phyloP scores from a whole-genome alignment of 768 basidiomycete genomes.

The Psilocybe azurescens region DNA sequence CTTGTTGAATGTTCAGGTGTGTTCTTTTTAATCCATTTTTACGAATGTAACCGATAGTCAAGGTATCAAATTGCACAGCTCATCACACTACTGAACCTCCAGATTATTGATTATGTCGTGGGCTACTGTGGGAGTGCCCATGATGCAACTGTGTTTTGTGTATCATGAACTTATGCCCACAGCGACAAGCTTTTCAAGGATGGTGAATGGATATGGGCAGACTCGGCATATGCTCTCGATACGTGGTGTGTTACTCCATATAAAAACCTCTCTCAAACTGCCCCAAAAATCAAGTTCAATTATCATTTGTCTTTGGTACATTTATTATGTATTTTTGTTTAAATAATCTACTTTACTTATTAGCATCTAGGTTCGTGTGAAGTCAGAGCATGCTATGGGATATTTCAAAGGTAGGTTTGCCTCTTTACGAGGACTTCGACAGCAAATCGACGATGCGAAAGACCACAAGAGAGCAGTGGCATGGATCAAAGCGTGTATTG shows the following conservation, averaged over 20 bases:
- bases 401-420: slow-evolving; percentile 32
- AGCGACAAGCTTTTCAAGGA: slow-evolving; percentile 3
- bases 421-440: slow-evolving; percentile 28
- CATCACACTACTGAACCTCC: slow-evolving; percentile 31
- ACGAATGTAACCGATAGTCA: background rate
- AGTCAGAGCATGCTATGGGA: slow-evolving; percentile 34
- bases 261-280: slow-evolving; percentile 30
- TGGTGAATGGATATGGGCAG: slow-evolving; percentile 22
- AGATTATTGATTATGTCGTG: slow-evolving; percentile 32
- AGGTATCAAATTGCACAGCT: slow-evolving; percentile 25
- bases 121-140: slow-evolving; percentile 33
- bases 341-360: background rate
- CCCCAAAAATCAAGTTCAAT: slow-evolving; percentile 30
- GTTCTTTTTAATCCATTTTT: slow-evolving; percentile 6
- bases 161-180: background rate
- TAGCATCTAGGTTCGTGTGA: slow-evolving; percentile 25
- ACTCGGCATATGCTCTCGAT: slow-evolving; percentile 34
- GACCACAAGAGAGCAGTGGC: slow-evolving; percentile 21
- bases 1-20: slow-evolving; percentile 36
- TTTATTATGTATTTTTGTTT: slow-evolving; percentile 1
- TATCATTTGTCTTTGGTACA: slow-evolving; percentile 26
- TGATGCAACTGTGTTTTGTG: slow-evolving; percentile 26
- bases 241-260: slow-evolving; percentile 30
- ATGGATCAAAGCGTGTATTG: slow-evolving; percentile 29
- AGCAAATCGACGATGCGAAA: slow-evolving; percentile 26